Base-by-base conservation (phyloP, 495 filamentous ascomycete genomes). In the Penicillium dipodomyicola region DNA sequence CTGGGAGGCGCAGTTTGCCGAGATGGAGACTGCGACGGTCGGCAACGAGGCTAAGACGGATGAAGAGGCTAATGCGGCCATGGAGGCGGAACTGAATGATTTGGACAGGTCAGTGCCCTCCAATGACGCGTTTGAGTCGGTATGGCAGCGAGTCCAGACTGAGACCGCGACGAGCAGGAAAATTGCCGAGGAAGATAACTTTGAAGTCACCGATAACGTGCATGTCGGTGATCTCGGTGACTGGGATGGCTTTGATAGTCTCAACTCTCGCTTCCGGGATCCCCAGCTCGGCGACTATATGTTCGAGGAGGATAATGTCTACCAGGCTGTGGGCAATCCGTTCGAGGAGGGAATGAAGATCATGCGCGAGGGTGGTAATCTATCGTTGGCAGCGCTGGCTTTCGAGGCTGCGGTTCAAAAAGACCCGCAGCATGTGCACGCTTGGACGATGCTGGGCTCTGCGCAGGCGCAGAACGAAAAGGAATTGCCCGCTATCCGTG, bases 381-480 rank as follows among this genome's bases (percentile, higher is more conserved):
- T 98, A 11, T 96, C 91, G 15, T 80, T 97, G 17, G 94, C 94
- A 19, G 91, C 95, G 2, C 80, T 98, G 23, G 94, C 95, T n/a
- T 98, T 98, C 61, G 94, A 98, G 73, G 90, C 94, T 17, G 95
- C 94, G 1, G 91, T 92, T 2, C 91, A 96, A 69, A 90, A 91
- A 73, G 84, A 96, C 57, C 83, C 90, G 0, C 77, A 88, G 46
- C 92, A 97, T 72, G 82, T 92, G 33, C 89, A 93, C 25, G 94
- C 94, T 0, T 98, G 95, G 94, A 88, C 89, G 10, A 85, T 90
- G 65, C 84, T 98, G 39, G 95, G 94, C 59, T 82, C 84, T 49
- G 88, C 91, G 27, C 94, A 98, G 73, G 95, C 95, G 5, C 94
- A 97, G 72, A 98, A 98, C 72, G 94, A 98, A 67, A 98, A 98